Evolutionary conservation across 768 basidiomycete genomes (phyloP).

Genomic region (Auricularia heimuer): DNA sequence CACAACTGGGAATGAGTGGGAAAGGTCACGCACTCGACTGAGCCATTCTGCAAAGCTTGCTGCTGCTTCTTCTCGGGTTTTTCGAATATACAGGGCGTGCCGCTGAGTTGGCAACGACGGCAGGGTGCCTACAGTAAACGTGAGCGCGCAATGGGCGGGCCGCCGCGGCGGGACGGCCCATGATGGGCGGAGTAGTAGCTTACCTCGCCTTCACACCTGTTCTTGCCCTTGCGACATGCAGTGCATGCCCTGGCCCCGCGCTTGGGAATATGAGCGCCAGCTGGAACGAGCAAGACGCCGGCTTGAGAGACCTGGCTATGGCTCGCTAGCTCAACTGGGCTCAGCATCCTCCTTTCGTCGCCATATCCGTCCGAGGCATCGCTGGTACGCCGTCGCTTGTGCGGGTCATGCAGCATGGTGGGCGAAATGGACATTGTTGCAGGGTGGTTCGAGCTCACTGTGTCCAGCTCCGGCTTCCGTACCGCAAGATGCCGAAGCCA

Average conservation of each 20-base stretch:
- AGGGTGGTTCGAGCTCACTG: background rate
- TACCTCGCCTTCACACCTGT: conserved; percentile 89
- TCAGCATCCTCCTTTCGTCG: background rate
- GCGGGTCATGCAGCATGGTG: conserved; percentile 2
- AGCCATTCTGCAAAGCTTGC: conserved; percentile 41
- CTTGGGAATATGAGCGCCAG: conserved; percentile 64
- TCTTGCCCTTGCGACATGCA: conserved; percentile 84
- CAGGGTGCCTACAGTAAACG: conserved; percentile 64
- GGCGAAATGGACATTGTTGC: conserved; percentile 4
- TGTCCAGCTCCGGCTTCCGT: background rate
- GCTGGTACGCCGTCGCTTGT: conserved; percentile 9
- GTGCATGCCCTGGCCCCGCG: conserved; percentile 85
- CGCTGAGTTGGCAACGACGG: conserved; percentile 78
- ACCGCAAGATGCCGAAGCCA: background rate
- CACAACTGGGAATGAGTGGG: background rate
- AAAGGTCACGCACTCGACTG: conserved; percentile 54
- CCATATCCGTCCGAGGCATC: conserved; percentile 5
- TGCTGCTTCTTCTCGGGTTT: conserved; percentile 82
- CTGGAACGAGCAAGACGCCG: background rate
- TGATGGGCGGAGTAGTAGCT: conserved; percentile 2
- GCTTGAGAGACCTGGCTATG: background rate
- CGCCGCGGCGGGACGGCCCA: conserved; percentile 6
- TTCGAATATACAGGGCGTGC: conserved; percentile 76
- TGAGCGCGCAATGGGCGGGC: conserved; percentile 39
- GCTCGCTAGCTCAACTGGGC: background rate